Evolutionary conservation across 805 yeast genomes (phyloP), one percentile per base, ranked within the genome.

Genomic region (Cephaloascus fragrans): DNA sequence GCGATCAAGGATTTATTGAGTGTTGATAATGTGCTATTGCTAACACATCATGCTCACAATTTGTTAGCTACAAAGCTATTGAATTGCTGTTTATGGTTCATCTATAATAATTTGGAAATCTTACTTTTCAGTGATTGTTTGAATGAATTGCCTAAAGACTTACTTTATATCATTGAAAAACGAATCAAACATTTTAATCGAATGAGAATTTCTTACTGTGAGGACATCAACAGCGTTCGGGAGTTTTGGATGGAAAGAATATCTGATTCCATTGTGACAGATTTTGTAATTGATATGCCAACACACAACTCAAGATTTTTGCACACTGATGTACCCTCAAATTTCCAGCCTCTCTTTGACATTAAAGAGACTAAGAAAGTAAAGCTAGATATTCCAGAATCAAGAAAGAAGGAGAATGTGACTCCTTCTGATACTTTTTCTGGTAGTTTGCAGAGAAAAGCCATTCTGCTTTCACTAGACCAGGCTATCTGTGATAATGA

Each of bases 71-170:
- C 57, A 10, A 73, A 79, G 45, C 55, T 88, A 29, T 65, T 76
- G 43, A 65, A 68, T 37, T 71, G 75, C 39, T 75, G 95, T 51
- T 60, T 80, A 19, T 79, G 86, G 80, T 83, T 73, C 47, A 64
- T 85, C 10, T 77, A 73, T 46, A 68, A 73, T 45, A 85, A 86
- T 52, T 58, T 83, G 40, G 87, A 79, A 23, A 51, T 75, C 3
- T 49, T 84, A 14, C 59, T 87, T 26, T 71, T 76, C 39, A 80
- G 77, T 18, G 57, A 58, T 1, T 63, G 65, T 39, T 23, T 23
- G 28, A 12, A 6, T 6, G 28, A 23, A 23, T 23, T 23, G 12
- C 28, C 28, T 23, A 12, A 6, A 6, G 28, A 23, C 28, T 23
- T 23, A 23, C 28, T 23, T 12, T 23, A 23, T 23, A 23, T 8